phyloP scores from a whole-genome alignment of 495 filamentous ascomycete species.

The Talaromyces adpressus region DNA sequence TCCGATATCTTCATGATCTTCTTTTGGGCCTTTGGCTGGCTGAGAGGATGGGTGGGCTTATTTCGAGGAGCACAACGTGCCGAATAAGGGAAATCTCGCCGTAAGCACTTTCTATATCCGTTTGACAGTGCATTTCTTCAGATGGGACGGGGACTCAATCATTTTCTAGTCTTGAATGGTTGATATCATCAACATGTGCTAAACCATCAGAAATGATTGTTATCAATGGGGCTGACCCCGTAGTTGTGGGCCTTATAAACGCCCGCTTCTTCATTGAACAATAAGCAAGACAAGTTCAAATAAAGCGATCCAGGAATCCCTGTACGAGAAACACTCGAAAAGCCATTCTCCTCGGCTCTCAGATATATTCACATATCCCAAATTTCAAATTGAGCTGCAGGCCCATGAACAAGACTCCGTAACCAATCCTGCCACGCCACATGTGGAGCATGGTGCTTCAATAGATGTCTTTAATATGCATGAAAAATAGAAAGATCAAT shows the following conservation, averaged over 20 bases:
- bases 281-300: neutral
- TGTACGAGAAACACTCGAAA: too few relatives aligned
- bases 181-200: neutral
- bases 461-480: neutral
- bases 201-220: neutral
- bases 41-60: neutral
- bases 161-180: neutral
- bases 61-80: neutral
- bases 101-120: neutral
- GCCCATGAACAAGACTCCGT: neutral
- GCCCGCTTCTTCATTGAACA: neutral
- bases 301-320: neutral
- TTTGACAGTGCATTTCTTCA: neutral
- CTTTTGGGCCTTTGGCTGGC: neutral
- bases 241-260: neutral
- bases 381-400: neutral
- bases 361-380: conserved; percentile 1
- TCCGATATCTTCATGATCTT: neutral
- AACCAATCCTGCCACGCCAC: neutral
- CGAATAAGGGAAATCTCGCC: neutral
- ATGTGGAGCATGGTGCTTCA: neutral
- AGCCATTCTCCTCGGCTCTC: neutral
- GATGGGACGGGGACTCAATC: neutral
- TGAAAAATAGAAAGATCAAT: neutral
- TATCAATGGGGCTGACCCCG: neutral